A percentile compares a stretch with the other conserved stretches of the same genome.
These are phyloP conservation scores for Epichloe hybrida DNA, from an alignment of 2,329 filamentous ascomycete species.

Conservation along the genomic window DNA sequence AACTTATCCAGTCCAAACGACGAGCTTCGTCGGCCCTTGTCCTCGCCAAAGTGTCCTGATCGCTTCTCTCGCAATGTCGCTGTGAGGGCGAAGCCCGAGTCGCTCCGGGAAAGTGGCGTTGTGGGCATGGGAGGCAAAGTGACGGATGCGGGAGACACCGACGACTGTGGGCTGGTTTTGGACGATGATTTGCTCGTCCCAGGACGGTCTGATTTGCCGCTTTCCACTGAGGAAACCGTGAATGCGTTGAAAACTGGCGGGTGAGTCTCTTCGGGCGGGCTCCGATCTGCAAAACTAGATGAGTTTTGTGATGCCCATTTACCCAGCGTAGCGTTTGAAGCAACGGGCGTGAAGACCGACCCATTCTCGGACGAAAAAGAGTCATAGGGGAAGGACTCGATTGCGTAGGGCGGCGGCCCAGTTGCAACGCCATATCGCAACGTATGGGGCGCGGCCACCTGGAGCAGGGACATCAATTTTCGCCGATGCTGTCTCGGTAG, in stretches of 20 bases:
- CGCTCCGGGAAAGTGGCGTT: conserved; percentile 74
- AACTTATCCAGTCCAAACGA: conserved; percentile 73
- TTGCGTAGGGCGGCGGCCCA: conserved; percentile 84
- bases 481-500: conserved; percentile 80
- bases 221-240: conserved; percentile 57
- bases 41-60: conserved; percentile 78
- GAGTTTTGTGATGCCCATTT: conserved; percentile 87
- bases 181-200: conserved; percentile 57
- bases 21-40: conserved; percentile 74
- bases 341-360: conserved; percentile 60
- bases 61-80: conserved; percentile 84
- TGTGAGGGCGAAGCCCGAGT: conserved; percentile 80
- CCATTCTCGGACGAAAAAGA: conserved; percentile 79
- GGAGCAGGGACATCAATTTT: conserved; percentile 78
- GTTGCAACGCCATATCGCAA: conserved; percentile 71
- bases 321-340: conserved; percentile 58
- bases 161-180: conserved; percentile 47
- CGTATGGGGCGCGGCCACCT: conserved; percentile 82
- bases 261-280: conserved; percentile 34
- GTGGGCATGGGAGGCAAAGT: conserved; percentile 64
- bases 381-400: conserved; percentile 86
- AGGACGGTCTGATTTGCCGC: conserved; percentile 57
- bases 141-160: conserved; percentile 62
- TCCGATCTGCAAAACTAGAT: conserved; percentile 63
- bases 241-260: conserved; percentile 86